Evolutionary conservation across 768 basidiomycete species (phyloP).

Genomic region (Lepiota brunneoincarnata): DNA sequence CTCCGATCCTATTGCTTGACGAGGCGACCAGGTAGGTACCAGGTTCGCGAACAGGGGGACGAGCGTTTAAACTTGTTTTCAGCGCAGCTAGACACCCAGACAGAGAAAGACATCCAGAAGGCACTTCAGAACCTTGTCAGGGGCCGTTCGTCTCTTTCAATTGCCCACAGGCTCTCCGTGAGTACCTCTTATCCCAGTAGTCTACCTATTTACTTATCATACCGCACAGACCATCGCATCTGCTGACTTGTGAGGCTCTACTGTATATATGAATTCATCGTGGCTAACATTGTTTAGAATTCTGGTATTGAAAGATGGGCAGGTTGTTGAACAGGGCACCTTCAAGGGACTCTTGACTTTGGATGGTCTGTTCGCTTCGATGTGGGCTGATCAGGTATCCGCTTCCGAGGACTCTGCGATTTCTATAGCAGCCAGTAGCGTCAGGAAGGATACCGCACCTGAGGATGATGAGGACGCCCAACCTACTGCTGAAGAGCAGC

Average conservation of each 20-base stretch:
- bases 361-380: conserved; percentile 73
- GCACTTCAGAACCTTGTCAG: conserved; percentile 78
- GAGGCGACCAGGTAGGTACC: conserved; percentile 63
- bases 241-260: conserved; percentile 52
- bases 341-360: conserved; percentile 74
- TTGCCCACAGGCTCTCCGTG: conserved; percentile 78
- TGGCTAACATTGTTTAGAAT: conserved; percentile 49
- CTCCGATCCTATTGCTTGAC: conserved; percentile 75
- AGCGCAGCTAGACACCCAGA: conserved; percentile 87
- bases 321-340: conserved; percentile 78
- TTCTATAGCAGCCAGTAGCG: conserved; percentile 29
- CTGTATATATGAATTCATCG: background rate
- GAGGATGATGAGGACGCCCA: background rate
- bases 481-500: background rate
- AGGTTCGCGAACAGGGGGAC: background rate
- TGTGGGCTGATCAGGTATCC: conserved; percentile 88
- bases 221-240: conserved; percentile 48
- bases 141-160: conserved; percentile 72
- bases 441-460: conserved; percentile 34
- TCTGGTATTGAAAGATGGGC: conserved; percentile 87
- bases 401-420: conserved; percentile 53
- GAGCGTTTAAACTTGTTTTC: conserved; percentile 2
- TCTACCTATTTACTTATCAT: conserved; percentile 14
- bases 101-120: conserved; percentile 87
- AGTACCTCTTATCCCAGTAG: conserved; percentile 23